These are phyloP conservation scores for Przewalskia tangutica DNA, from an alignment of 257 asterid genomes.

Conservation along the genomic window DNA sequence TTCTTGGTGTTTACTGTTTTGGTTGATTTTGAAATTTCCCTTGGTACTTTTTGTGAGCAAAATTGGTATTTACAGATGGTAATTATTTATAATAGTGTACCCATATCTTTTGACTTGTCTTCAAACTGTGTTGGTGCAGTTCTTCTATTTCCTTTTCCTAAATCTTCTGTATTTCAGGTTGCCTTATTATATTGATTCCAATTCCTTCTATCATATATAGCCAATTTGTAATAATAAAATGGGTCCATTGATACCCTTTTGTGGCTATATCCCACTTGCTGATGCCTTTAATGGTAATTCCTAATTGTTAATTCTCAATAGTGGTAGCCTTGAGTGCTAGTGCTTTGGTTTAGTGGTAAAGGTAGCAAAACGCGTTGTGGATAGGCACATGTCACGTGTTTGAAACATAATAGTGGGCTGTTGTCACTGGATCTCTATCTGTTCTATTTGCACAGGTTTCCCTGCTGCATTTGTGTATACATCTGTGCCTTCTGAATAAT, in stretches of 20 bases:
- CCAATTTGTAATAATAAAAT: neutral
- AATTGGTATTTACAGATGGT: neutral
- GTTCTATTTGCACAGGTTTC: neutral
- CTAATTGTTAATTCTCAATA: neutral
- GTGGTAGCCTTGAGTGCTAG: neutral
- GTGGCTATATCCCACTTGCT: neutral
- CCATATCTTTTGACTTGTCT: neutral
- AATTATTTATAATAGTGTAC: neutral
- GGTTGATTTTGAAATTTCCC: neutral
- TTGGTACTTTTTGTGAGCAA: neutral
- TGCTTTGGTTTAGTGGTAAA: neutral
- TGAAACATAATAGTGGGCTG: neutral
- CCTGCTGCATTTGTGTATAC: neutral
- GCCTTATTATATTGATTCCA: neutral
- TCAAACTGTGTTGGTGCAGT: neutral
- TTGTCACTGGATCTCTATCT: neutral
- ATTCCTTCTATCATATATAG: neutral
- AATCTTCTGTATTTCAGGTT: neutral
- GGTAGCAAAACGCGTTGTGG: neutral
- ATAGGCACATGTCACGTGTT: neutral
- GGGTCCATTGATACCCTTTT: neutral
- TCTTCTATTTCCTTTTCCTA: neutral
- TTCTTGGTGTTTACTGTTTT: neutral
- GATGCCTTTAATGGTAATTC: neutral
- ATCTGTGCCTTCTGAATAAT: neutral